phyloP scores from a whole-genome alignment of 176 grass and related monocot species.

The Aegilops longissima region DNA sequence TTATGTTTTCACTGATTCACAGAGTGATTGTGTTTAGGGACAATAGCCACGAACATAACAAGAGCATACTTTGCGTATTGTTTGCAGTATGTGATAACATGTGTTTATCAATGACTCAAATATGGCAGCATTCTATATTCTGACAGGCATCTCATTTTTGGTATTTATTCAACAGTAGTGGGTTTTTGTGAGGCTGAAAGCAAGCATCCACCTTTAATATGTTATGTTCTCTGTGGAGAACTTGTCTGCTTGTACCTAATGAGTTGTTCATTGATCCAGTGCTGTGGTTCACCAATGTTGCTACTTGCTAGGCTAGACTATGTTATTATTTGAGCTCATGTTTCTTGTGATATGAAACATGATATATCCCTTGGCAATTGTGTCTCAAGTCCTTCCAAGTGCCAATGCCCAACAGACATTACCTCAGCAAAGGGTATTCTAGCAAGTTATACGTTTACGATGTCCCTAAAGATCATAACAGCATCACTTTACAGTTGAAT shows the following conservation, averaged over 20 bases:
- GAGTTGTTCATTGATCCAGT: not conserved
- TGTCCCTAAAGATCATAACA: not conserved
- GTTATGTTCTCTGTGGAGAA: not conserved
- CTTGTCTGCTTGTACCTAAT: not conserved
- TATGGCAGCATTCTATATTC: constrained; percentile 1
- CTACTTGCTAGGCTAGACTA: not conserved
- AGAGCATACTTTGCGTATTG: not conserved
- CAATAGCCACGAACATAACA: not conserved
- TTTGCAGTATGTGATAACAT: constrained; percentile 4
- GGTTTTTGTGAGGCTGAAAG: not conserved
- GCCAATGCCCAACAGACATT: not conserved
- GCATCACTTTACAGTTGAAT: not conserved
- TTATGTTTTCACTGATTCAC: not conserved
- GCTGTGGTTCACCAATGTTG: not conserved
- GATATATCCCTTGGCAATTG: not conserved
- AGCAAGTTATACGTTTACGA: not conserved
- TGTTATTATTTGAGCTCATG: not conserved
- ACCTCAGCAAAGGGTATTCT: not conserved
- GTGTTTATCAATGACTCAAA: constrained; percentile 2
- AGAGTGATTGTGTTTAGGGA: not conserved
- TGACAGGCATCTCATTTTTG: constrained; percentile 1
- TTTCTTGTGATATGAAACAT: constrained; percentile 7
- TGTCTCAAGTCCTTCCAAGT: not conserved
- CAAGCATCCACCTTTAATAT: too few species aligned
- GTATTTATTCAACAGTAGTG: not conserved